phyloP scores from a whole-genome alignment of 495 filamentous ascomycete genomes.

The Patellaria atrata region DNA sequence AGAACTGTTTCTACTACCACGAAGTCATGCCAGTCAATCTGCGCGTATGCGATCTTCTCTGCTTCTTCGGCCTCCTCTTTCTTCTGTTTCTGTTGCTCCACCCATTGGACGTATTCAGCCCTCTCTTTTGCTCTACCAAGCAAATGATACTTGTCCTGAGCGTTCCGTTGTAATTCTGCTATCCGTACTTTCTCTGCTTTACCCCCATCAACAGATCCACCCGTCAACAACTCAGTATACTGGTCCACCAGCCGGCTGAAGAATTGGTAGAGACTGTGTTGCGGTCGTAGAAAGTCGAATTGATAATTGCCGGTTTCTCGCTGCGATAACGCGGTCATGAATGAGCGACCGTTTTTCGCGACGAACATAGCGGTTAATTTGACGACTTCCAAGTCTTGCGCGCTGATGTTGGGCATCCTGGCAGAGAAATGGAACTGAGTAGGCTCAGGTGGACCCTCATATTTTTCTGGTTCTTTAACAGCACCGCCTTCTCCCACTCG shows the following conservation, averaged over 20 bases:
- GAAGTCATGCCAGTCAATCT: conserved; percentile 98
- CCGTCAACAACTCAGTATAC: conserved; percentile 68
- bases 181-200: conserved; percentile 55
- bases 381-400: conserved; percentile 88
- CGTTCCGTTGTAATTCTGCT: conserved; percentile 61
- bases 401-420: conserved; percentile 92
- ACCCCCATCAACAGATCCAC: conserved; percentile 51
- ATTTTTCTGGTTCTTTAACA: conserved; percentile 45
- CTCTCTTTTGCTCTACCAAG: conserved; percentile 67
- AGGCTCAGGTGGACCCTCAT: conserved; percentile 75
- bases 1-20: conserved; percentile 90
- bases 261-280: conserved; percentile 90
- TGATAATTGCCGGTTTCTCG: conserved; percentile 84
- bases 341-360: conserved; percentile 78
- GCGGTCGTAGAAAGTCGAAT: conserved; percentile 91
- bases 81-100: conserved; percentile 73
- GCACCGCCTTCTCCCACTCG: conserved; percentile 44
- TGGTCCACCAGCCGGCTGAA: conserved; percentile 87
- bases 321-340: conserved; percentile 76
- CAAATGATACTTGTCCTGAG: conserved; percentile 63
- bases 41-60: conserved; percentile 68
- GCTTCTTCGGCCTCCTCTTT: conserved; percentile 80
- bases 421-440: conserved; percentile 87
- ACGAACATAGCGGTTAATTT: conserved; percentile 79
- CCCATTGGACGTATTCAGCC: conserved; percentile 73